phyloP scores from a whole-genome alignment of 768 basidiomycete genomes.

The Pulveroboletus sp. region DNA sequence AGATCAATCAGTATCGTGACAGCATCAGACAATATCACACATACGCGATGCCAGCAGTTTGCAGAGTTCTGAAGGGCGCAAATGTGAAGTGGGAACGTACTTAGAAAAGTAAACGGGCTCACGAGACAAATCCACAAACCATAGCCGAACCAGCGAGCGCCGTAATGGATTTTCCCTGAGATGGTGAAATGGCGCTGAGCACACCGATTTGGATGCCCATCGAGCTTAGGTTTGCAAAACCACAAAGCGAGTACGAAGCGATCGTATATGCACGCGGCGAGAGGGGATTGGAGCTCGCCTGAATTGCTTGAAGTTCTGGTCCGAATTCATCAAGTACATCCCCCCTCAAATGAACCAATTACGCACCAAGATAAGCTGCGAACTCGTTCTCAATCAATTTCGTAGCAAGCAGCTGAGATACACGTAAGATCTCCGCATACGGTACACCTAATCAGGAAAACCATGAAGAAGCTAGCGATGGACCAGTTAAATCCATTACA shows the following conservation, averaged over 20 bases:
- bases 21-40: constrained; percentile 20
- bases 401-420: constrained; percentile 76
- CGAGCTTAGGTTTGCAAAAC: constrained; percentile 84
- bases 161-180: constrained; percentile 66
- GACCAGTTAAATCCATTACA: not conserved
- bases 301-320: constrained; percentile 40
- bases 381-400: constrained; percentile 90
- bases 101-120: not conserved
- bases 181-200: constrained; percentile 62
- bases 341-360: not conserved
- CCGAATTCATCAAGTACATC: not conserved
- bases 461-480: constrained; percentile 1
- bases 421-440: constrained; percentile 71
- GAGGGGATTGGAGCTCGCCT: constrained; percentile 48
- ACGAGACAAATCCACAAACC: constrained; percentile 64
- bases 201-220: constrained; percentile 85
- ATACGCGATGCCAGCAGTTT: constrained; percentile 56
- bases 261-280: constrained; percentile 75
- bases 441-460: constrained; percentile 52
- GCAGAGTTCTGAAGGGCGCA: constrained; percentile 37
- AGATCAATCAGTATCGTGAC: constrained; percentile 14
- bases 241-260: constrained; percentile 83
- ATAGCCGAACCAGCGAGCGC: constrained; percentile 63
- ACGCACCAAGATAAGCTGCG: constrained; percentile 56
- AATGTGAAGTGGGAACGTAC: not conserved